Conservation (phyloP, 305 asterid genomes). For the Fraxinus latifolia region DNA sequence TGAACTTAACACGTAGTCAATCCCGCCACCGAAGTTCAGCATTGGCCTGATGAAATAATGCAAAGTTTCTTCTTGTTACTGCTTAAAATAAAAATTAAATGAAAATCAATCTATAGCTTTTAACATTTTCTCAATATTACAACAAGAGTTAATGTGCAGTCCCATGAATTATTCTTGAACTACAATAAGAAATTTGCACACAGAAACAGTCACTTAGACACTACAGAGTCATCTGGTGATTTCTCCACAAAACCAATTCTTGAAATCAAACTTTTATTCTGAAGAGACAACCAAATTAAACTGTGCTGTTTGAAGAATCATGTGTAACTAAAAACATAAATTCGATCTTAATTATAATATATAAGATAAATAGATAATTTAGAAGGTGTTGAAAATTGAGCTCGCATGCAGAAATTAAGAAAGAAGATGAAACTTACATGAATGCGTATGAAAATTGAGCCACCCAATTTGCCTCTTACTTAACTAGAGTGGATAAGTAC, state of each 20-base stretch:
- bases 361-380: neutral
- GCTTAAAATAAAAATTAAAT: neutral
- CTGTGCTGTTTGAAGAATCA: neutral
- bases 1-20: neutral
- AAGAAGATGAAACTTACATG: conserved; percentile 23
- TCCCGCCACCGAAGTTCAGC: neutral
- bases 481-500: neutral
- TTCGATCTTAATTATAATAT: neutral
- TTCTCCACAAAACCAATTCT: neutral
- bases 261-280: neutral
- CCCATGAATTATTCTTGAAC: neutral
- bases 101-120: neutral
- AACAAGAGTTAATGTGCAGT: neutral
- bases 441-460: conserved; percentile 5
- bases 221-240: neutral
- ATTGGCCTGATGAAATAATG: neutral
- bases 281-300: neutral
- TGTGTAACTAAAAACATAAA: neutral
- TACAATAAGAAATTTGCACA: neutral
- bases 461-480: conserved; percentile 3
- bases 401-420: neutral
- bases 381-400: neutral
- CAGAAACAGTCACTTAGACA: neutral
- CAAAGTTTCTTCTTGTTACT: neutral
- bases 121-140: neutral